Evolutionary conservation across 2,329 filamentous ascomycete species (phyloP).

Genomic region (Kalmusia sp.): DNA sequence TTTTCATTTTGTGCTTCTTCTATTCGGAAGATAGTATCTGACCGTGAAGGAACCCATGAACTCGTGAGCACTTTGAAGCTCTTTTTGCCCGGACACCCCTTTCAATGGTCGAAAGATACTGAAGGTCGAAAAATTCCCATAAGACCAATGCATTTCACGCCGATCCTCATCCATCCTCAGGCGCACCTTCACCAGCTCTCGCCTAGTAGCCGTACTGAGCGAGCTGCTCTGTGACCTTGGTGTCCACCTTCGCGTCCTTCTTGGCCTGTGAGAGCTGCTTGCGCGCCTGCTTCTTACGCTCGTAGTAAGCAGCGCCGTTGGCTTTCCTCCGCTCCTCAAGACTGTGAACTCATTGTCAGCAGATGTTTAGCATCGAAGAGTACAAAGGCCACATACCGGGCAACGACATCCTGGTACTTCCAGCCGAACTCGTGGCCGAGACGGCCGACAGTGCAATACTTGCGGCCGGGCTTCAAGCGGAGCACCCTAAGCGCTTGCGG

Average conservation of each 20-base stretch:
- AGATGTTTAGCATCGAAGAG: background rate
- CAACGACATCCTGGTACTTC: slow-evolving; percentile 99
- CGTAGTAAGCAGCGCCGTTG: slow-evolving; percentile 99
- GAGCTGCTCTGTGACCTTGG: slow-evolving; percentile 87
- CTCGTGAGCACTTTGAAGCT: slow-evolving; percentile 47
- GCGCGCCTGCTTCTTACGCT: slow-evolving; percentile 97
- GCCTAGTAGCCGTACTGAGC: slow-evolving; percentile 89
- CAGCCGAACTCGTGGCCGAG: slow-evolving; percentile 99
- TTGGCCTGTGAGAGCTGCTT: slow-evolving; percentile 91
- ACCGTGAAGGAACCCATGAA: slow-evolving; percentile 49
- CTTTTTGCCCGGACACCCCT: slow-evolving; percentile 49
- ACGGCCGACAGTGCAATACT: slow-evolving; percentile 99
- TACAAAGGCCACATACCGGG: slow-evolving; percentile 75
- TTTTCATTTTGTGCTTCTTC: slow-evolving; percentile 50
- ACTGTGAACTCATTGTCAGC: slow-evolving; percentile 59
- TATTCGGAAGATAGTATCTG: slow-evolving; percentile 47
- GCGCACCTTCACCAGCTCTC: slow-evolving; percentile 41
- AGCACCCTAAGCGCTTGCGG: slow-evolving; percentile 97
- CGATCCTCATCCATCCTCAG: slow-evolving; percentile 40
- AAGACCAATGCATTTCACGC: slow-evolving; percentile 48
- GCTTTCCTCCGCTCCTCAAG: slow-evolving; percentile 99
- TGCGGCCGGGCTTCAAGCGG: slow-evolving; percentile 97
- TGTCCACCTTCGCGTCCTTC: slow-evolving; percentile 87
- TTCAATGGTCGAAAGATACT: slow-evolving; percentile 46
- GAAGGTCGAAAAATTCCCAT: slow-evolving; percentile 47